Evolutionary conservation across 2,329 filamentous ascomycete species (phyloP), one percentile per base, ranked within the genome.

Genomic region (Dryadomyces quercivorus): DNA sequence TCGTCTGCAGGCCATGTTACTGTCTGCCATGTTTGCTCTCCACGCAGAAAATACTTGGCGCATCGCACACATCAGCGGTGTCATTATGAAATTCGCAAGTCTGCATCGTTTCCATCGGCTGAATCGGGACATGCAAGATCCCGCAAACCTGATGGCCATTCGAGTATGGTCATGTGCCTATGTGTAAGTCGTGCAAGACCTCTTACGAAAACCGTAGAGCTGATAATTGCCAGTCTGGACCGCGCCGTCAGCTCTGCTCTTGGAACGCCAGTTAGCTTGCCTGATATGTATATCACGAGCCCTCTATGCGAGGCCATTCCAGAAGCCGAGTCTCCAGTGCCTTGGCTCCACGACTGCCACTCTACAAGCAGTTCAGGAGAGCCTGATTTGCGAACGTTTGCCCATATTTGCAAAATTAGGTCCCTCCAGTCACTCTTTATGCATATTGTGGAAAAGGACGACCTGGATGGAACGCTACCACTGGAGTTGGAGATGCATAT

Each of bases 11-110:
- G 56, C 56, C 34, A 57, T 57, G 56, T 42, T 57, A 15, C 38
- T 57, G 53, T 57, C 52, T 13, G 56, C 52, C 50, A 57, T 57
- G 50, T 57, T 53, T 51, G 53, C 56, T 7, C 50, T 57, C 21
- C 56, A 57, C 26, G 56, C 53, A 9, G 53, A 57, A 22, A 57
- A 55, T 45, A 57, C 56, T 5, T 55, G 53, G 53, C 52, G 56
- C 18, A 55, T 57, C 2, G 56, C 38, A 13, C 56, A 57, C 36
- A 57, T 57, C 34, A 55, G 53, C 36, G 53, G 56, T 36, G 52
- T 42, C 38, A 51, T 57, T 10, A 53, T 57, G 40, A 53, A 53
- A 16, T 55, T 57, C 51, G 52, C 56, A 15, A 53, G 44, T 1
- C 13, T 57, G 34, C 53, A 57, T 34, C 52, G 56, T 5, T 57